A percentile compares a stretch with the other conserved stretches of the same genome.
phyloP scores from a whole-genome alignment of 2,329 filamentous ascomycete species.

The Clarireedia homoeocarpa region DNA sequence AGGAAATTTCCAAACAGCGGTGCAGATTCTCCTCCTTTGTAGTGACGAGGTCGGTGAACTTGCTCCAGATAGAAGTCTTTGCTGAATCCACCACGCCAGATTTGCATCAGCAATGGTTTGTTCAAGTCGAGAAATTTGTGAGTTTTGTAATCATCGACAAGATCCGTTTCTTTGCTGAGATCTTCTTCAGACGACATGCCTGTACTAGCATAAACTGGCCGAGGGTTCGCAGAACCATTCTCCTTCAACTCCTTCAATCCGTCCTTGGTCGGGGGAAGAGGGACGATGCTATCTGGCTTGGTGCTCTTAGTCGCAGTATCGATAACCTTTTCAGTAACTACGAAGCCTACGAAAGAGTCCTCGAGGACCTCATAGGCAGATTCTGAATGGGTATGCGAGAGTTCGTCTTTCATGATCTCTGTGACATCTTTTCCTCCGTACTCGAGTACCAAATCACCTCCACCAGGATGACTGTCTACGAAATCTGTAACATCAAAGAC shows the following conservation, averaged over 20 bases:
- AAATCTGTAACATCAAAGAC: slow-evolving; percentile 96
- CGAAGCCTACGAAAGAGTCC: slow-evolving; percentile 76
- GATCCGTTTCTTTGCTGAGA: slow-evolving; percentile 77
- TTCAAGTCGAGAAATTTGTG: slow-evolving; percentile 92
- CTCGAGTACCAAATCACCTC: slow-evolving; percentile 78
- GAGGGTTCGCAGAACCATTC: slow-evolving; percentile 27
- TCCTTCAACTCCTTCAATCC: slow-evolving; percentile 40
- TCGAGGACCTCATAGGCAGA: slow-evolving; percentile 93
- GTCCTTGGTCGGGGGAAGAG: slow-evolving; percentile 40
- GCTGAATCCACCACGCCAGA: slow-evolving; percentile 79
- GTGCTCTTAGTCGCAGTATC: slow-evolving; percentile 32
- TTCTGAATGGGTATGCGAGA: slow-evolving; percentile 81
- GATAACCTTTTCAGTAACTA: slow-evolving; percentile 46
- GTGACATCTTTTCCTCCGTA: slow-evolving; percentile 84
- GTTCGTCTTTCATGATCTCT: slow-evolving; percentile 72
- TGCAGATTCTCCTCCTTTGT: slow-evolving; percentile 85
- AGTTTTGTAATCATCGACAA: slow-evolving; percentile 66
- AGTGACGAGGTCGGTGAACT: slow-evolving; percentile 90
- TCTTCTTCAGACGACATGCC: slow-evolving; percentile 89
- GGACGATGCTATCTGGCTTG: slow-evolving; percentile 37
- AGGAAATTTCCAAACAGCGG: slow-evolving; percentile 96
- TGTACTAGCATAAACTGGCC: slow-evolving; percentile 51
- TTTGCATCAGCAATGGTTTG: slow-evolving; percentile 75
- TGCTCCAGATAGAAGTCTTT: slow-evolving; percentile 98
- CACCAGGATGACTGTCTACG: slow-evolving; percentile 82